Conservation (phyloP, 2,329 filamentous ascomycete species). For the Xylaria polymorpha region DNA sequence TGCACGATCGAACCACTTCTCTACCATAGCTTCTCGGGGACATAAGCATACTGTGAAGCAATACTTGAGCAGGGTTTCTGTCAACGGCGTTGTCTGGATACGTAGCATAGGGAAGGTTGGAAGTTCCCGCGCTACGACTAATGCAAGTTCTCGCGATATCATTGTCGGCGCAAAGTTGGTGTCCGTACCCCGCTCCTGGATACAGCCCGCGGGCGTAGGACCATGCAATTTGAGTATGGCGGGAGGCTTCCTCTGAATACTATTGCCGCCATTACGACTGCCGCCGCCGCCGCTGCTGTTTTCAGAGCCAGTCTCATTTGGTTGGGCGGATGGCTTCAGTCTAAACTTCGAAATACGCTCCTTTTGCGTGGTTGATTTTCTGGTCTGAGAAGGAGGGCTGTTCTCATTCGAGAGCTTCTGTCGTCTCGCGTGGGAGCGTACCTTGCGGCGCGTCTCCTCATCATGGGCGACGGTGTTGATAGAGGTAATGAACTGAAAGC, state of each 20-base stretch:
- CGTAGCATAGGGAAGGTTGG: constrained; percentile 49
- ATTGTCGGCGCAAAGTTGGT: constrained; percentile 43
- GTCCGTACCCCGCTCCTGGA: constrained; percentile 25
- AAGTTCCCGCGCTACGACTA: constrained; percentile 49
- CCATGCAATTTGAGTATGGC: constrained; percentile 15
- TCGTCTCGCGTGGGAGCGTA: constrained; percentile 51
- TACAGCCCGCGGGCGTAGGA: constrained; percentile 1
- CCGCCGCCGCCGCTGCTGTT: constrained; percentile 4
- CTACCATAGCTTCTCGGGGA: constrained; percentile 47
- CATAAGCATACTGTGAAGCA: constrained; percentile 51
- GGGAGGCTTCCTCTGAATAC: constrained; percentile 17
- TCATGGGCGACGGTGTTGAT: constrained; percentile 52
- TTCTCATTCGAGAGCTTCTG: constrained; percentile 49
- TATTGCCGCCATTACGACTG: constrained; percentile 15
- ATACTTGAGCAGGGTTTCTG: constrained; percentile 50
- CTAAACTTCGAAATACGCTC: constrained; percentile 52
- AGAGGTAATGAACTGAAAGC: constrained; percentile 52
- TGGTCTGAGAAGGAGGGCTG: constrained; percentile 42
- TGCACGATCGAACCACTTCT: constrained; percentile 50
- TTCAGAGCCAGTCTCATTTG: constrained; percentile 17
- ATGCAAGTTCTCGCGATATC: constrained; percentile 48
- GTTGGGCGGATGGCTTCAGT: constrained; percentile 40
- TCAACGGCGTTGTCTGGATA: constrained; percentile 51
- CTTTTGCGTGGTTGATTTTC: constrained; percentile 47
- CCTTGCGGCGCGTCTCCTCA: constrained; percentile 52